A percentile compares a stretch with the other conserved stretches of the same genome.
These are phyloP conservation scores for Botrytis porri DNA, from an alignment of 2,329 filamentous ascomycete species.

Conservation along the genomic window DNA sequence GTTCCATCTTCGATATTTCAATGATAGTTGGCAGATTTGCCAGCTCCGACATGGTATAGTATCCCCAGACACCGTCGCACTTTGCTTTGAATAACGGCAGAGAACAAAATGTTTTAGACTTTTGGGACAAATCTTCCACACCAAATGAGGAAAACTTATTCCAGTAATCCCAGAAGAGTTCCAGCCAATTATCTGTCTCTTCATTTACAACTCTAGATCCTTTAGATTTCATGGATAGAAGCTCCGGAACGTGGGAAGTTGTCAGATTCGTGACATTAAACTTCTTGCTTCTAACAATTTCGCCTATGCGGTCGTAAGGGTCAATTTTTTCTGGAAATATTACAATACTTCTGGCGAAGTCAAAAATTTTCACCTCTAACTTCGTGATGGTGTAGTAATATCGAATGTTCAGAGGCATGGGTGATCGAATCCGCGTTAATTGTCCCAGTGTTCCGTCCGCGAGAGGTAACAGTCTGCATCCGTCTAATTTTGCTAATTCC, in stretches of 20 bases:
- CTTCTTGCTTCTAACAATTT: slow-evolving; percentile 12
- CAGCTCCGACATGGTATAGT: slow-evolving; percentile 19
- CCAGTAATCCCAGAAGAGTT: slow-evolving; percentile 30
- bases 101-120: background rate
- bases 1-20: slow-evolving; percentile 9
- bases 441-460: slow-evolving; percentile 27
- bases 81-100: slow-evolving; percentile 20
- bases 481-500: slow-evolving; percentile 28
- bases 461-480: slow-evolving; percentile 34
- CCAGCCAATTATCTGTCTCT: slow-evolving; percentile 27
- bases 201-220: background rate
- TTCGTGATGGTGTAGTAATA: slow-evolving; percentile 24
- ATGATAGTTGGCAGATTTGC: slow-evolving; percentile 25
- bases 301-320: background rate
- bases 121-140: background rate
- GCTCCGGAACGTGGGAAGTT: slow-evolving; percentile 23
- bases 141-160: slow-evolving; percentile 13
- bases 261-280: slow-evolving; percentile 32
- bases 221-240: slow-evolving; percentile 22
- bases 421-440: slow-evolving; percentile 19
- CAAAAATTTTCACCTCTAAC: slow-evolving; percentile 29
- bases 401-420: background rate
- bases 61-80: slow-evolving; percentile 12
- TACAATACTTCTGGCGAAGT: slow-evolving; percentile 27
- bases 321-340: slow-evolving; percentile 15